Evolutionary conservation across 257 asterid genomes (phyloP).

Genomic region (Schizonepeta tenuifolia): DNA sequence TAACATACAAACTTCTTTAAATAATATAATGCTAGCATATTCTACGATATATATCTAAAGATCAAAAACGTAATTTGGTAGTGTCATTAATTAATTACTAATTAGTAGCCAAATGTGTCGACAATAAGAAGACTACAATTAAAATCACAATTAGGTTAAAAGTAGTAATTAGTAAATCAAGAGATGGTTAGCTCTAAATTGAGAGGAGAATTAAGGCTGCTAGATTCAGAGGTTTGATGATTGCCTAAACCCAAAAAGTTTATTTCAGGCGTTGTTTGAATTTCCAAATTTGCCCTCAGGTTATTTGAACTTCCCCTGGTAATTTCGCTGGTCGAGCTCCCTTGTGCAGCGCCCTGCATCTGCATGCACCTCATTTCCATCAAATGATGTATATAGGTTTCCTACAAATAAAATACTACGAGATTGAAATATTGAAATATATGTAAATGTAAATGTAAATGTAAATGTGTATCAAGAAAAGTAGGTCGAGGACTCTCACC

Average conservation of each 20-base stretch:
- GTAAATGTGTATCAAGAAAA: no score
- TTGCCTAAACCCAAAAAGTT: conserved; percentile 32
- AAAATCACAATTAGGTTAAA: not conserved
- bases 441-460: no score
- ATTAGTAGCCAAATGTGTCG: not conserved
- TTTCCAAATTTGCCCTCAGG: conserved; percentile 23
- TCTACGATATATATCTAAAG: no score
- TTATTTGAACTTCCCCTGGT: conserved; percentile 31
- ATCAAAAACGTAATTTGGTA: no score
- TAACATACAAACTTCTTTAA: no score
- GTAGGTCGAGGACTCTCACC: no score
- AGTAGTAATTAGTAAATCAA: conserved; percentile 10
- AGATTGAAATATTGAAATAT: no score
- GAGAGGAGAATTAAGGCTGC: not conserved
- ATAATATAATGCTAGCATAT: no score
- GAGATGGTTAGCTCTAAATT: conserved; percentile 38
- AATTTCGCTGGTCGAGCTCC: conserved; percentile 24
- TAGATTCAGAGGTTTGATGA: conserved; percentile 17
- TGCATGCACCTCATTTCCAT: conserved; percentile 25
- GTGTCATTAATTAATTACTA: not conserved
- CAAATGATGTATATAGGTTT: no score
- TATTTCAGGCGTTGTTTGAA: not conserved
- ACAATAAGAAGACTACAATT: not conserved
- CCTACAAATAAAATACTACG: no score
- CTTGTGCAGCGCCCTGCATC: conserved; percentile 18